These are phyloP conservation scores for Mortierella sp. DNA, from an alignment of 371 early-diverging fungal species.

Conservation along the genomic window DNA sequence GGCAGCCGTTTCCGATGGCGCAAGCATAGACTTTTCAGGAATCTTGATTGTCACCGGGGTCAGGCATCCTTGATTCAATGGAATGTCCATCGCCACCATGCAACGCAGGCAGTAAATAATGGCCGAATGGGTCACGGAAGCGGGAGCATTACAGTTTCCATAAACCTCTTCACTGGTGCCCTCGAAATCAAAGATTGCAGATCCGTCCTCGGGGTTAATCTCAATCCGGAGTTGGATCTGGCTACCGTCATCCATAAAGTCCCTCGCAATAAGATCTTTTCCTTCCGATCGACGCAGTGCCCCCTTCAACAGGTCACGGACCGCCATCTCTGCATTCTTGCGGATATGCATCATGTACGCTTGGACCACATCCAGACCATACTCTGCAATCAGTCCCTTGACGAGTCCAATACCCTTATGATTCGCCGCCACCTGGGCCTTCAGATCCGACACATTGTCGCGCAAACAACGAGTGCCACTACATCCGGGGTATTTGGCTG, in stretches of 20 bases:
- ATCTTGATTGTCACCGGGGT: constrained; percentile 85
- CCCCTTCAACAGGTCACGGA: constrained; percentile 77
- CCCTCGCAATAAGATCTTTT: constrained; percentile 70
- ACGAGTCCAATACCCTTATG: constrained; percentile 92
- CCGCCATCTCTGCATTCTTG: constrained; percentile 89
- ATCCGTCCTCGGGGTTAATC: constrained; percentile 78
- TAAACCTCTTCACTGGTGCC: constrained; percentile 92
- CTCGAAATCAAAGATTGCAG: constrained; percentile 91
- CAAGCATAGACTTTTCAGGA: constrained; percentile 79
- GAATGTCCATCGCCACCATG: constrained; percentile 89
- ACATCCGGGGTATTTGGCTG: constrained; percentile 88
- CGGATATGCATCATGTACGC: constrained; percentile 93
- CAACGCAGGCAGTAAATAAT: constrained; percentile 95
- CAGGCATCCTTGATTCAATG: constrained; percentile 95
- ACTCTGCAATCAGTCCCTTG: constrained; percentile 83
- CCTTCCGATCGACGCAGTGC: constrained; percentile 61
- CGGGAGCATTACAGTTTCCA: constrained; percentile 64
- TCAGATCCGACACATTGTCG: constrained; percentile 94
- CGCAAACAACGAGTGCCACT: constrained; percentile 86
- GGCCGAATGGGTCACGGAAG: constrained; percentile 83
- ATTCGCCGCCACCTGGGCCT: constrained; percentile 97
- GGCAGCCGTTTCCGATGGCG: constrained; percentile 86
- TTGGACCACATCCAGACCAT: constrained; percentile 88
- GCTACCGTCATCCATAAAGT: constrained; percentile 96
- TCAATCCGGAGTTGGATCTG: constrained; percentile 80